A percentile compares a stretch with the other conserved stretches of the same genome.
phyloP scores from a whole-genome alignment of 306 rosid species.

The Cicer cuneatum region DNA sequence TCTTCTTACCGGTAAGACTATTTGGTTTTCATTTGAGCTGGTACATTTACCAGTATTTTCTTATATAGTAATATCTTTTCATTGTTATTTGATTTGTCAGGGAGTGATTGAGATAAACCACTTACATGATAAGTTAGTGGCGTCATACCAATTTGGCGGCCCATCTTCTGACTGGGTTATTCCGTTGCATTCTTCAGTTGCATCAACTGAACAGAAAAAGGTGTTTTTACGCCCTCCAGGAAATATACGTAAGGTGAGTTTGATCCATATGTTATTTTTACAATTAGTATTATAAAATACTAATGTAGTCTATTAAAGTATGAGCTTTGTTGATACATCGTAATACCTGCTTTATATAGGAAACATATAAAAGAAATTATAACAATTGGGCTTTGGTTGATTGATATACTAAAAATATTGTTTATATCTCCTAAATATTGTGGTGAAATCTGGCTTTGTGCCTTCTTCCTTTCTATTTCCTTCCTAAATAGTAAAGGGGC shows the following conservation, averaged over 20 bases:
- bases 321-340: background rate
- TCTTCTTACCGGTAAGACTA: conserved; percentile 86
- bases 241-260: conserved; percentile 77
- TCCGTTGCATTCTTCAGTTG: conserved; percentile 84
- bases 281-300: conserved; percentile 10
- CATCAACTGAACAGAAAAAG: conserved; percentile 80
- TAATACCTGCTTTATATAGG: too few relatives aligned
- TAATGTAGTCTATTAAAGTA: background rate
- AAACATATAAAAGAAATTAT: background rate
- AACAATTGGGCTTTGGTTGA: background rate
- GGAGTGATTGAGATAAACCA: conserved; percentile 82
- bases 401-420: background rate
- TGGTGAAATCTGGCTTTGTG: too few relatives aligned
- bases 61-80: conserved; percentile 11
- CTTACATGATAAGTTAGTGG: conserved; percentile 74
- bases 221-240: conserved; percentile 83
- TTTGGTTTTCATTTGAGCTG: conserved; percentile 39
- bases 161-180: conserved; percentile 92
- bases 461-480: too few relatives aligned
- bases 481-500: too few relatives aligned
- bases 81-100: conserved; percentile 52
- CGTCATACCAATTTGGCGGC: conserved; percentile 87
- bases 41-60: conserved; percentile 23
- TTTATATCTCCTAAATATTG: background rate
- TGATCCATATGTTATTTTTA: conserved; percentile 31